Evolutionary conservation across 2,329 filamentous ascomycete species (phyloP).

Genomic region (Stromatinia cepivora): DNA sequence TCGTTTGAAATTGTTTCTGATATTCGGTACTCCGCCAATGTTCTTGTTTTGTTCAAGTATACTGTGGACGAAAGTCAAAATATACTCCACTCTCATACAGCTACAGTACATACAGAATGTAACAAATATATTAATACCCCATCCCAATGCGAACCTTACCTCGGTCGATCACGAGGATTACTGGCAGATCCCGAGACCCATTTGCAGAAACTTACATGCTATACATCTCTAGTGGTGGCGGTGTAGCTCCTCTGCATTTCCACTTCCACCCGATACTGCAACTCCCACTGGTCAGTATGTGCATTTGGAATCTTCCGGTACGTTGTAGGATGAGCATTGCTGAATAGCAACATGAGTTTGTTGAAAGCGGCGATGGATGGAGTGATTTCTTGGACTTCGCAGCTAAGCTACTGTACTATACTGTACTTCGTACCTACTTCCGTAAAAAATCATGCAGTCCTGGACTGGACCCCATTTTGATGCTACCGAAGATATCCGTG

Average conservation of each 20-base stretch:
- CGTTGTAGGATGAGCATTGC: neutral
- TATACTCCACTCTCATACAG: constrained; percentile 8
- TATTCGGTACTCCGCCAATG: neutral
- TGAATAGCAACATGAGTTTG: neutral
- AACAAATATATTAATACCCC: constrained; percentile 10
- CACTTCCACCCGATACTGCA: neutral
- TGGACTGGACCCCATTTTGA: constrained; percentile 1
- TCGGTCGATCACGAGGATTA: constrained; percentile 15
- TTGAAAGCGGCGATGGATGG: constrained; percentile 10
- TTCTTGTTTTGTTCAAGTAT: neutral
- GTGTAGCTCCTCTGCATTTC: constrained; percentile 6
- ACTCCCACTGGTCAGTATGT: neutral
- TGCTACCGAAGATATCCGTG: neutral
- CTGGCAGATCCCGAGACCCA: constrained; percentile 17
- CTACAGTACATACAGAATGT: constrained; percentile 6
- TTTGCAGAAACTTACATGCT: neutral
- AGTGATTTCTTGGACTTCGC: neutral
- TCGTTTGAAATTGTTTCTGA: constrained; percentile 1
- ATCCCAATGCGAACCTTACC: constrained; percentile 10
- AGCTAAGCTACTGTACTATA: constrained; percentile 2
- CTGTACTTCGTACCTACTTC: neutral
- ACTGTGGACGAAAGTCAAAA: constrained; percentile 1
- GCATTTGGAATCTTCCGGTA: neutral
- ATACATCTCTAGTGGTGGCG: constrained; percentile 14
- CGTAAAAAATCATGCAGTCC: neutral